Evolutionary conservation across 2,329 filamentous ascomycete genomes (phyloP).

Genomic region (Talaromyces marneffei): DNA sequence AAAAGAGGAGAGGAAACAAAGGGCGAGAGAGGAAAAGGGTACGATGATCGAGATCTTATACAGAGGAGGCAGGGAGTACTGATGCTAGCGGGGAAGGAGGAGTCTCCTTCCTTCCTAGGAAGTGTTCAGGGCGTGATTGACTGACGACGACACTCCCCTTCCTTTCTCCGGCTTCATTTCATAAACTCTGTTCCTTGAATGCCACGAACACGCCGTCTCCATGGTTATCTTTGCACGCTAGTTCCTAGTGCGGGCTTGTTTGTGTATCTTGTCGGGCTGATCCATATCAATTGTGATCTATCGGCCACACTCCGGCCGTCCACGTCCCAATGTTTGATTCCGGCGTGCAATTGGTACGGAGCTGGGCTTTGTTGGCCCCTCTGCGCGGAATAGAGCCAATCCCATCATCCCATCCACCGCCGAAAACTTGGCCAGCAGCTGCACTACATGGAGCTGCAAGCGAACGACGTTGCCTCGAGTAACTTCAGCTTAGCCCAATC

Average conservation of each 20-base stretch:
- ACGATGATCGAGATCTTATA: background rate
- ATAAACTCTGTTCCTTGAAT: background rate
- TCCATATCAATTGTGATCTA: conserved; percentile 3
- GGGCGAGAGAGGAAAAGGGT: background rate
- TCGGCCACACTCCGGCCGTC: background rate
- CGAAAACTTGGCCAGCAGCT: background rate
- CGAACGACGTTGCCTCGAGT: background rate
- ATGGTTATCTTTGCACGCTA: background rate
- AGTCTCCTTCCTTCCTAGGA: conserved; percentile 1
- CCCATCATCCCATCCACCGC: background rate
- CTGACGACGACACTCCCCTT: background rate
- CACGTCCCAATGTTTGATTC: background rate
- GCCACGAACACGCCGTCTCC: background rate
- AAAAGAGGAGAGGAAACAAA: background rate
- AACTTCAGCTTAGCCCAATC: background rate
- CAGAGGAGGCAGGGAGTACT: background rate
- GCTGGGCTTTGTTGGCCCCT: background rate
- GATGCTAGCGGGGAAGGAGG: background rate
- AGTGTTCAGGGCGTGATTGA: background rate
- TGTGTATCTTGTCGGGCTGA: background rate
- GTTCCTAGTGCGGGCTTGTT: background rate
- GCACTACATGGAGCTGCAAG: background rate
- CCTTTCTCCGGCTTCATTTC: background rate
- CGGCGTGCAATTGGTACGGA: background rate
- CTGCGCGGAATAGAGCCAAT: background rate